These are phyloP conservation scores for Mychonastes homosphaera DNA, from an alignment of 139 green algal genomes.

Conservation along the genomic window DNA sequence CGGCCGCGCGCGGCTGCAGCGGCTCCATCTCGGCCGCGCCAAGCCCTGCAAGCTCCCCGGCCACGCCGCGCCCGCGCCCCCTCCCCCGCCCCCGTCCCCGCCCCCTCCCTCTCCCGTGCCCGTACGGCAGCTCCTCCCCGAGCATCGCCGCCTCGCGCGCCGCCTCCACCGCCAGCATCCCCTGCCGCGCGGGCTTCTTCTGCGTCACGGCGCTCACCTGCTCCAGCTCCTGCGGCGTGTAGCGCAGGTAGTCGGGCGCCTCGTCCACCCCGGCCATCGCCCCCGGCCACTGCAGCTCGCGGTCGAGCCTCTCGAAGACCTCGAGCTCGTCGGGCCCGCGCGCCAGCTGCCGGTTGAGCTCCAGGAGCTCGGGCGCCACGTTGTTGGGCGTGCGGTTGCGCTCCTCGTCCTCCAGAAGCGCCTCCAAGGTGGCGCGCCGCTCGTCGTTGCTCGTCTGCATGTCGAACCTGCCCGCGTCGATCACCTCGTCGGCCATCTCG, in stretches of 20 bases:
- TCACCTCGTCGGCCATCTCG: constrained; percentile 97
- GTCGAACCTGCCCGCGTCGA: constrained; percentile 89
- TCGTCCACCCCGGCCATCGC: constrained; percentile 6
- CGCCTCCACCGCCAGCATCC: constrained; percentile 8
- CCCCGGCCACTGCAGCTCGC: constrained; percentile 28
- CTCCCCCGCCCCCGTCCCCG: constrained; percentile 2
- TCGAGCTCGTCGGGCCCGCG: constrained; percentile 29
- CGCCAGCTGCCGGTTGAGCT: constrained; percentile 53
- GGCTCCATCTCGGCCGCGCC: too few relatives aligned
- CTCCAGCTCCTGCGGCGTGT: constrained; percentile 22
- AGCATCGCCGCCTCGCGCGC: neutral
- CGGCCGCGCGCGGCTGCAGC: too few relatives aligned
- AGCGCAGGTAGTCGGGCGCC: constrained; percentile 29
- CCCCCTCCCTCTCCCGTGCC: neutral
- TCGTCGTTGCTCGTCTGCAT: constrained; percentile 86
- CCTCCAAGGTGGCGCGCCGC: constrained; percentile 66
- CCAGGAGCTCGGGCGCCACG: constrained; percentile 35
- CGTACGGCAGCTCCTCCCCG: neutral
- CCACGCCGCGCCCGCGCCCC: neutral
- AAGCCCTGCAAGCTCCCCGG: too few relatives aligned
- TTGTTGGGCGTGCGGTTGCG: constrained; percentile 39
- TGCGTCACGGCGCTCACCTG: constrained; percentile 12
- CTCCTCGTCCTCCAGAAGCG: constrained; percentile 63
- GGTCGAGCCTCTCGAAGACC: constrained; percentile 35
- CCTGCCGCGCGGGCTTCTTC: constrained; percentile 2